These are phyloP conservation scores for Fusarium anguioides DNA, from an alignment of 2,329 filamentous ascomycete genomes.

Conservation along the genomic window DNA sequence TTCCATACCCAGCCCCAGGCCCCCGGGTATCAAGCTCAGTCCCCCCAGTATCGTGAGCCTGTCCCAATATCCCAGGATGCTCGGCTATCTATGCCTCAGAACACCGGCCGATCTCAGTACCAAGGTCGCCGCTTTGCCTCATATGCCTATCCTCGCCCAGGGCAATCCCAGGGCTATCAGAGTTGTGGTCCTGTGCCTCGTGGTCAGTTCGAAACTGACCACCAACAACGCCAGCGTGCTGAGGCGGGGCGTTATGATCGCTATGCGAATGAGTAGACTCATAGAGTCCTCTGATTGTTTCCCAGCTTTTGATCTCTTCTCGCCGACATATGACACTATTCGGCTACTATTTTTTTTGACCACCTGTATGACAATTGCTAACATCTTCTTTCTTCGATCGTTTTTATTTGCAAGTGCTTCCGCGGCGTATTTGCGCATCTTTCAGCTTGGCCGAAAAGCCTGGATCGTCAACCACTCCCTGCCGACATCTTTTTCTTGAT, in stretches of 20 bases:
- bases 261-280: background rate
- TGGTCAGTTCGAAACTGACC: background rate
- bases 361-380: no score
- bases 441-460: conserved; percentile 5
- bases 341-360: no score
- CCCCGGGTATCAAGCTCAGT: no score
- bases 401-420: background rate
- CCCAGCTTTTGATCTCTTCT: no score
- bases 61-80: background rate
- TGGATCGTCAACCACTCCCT: background rate
- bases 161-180: background rate
- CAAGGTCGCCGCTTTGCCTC: conserved; percentile 1
- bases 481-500: background rate
- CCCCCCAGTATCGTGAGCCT: conserved; percentile 3
- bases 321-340: no score
- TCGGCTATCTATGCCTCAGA: background rate
- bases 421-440: background rate
- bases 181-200: background rate
- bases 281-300: background rate
- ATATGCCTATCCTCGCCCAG: background rate
- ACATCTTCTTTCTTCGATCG: background rate
- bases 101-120: background rate
- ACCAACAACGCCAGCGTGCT: conserved; percentile 5
- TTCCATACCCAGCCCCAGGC: background rate
- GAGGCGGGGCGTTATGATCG: conserved; percentile 14